Evolutionary conservation across 805 yeast genomes (phyloP), one percentile per base, ranked within the genome.

Genomic region (Candida krabiensis): DNA sequence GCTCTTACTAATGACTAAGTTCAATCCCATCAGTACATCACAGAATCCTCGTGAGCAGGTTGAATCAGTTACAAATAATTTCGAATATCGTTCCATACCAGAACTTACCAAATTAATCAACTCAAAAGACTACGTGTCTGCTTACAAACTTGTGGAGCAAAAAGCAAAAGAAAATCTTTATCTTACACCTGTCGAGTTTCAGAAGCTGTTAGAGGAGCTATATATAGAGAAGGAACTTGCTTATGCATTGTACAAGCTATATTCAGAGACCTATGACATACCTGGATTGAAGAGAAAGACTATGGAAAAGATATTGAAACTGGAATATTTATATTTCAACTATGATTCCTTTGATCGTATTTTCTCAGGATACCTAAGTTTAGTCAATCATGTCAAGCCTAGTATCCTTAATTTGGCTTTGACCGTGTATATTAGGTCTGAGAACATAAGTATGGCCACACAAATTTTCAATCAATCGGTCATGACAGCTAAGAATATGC

Each of bases 381-480:
- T 37, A 5, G 44, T 33, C 14, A 41, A 40, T 32, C 36, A 18
- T 8, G 44, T 41, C 22, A 32, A 37, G 5, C 53, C 55, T 4
- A 41, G 40, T n/a, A 30, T 49, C 16, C 38, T 59, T 18, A 37
- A 30, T 11, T 28, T 35, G 16, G 60, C 65, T 4, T 40, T 59
- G 28, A 46, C 47, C 26, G 50, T 53, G 9, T 56, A 55, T 41
- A 25, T 58, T 4, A 43, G 50, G 27, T 44, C 55, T 6, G 60
- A 51, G 24, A 53, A 55, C 32, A 44, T 57, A 11, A 43, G 44
- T 19, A 41, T 47, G 40, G 63, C 65, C 6, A 46, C 47, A 3
- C 59, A 55, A 43, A 31, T 60, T 8, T 60, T 58, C 36, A 55
- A 52, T 26, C 60, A 52, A 33, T 46, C 53, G n/a, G 59, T 58